Percentiles rank a stretch among this genome's conserved stretches.
Conservation (phyloP, 495 filamentous ascomycete species). For the Aspergillus conjunctus region DNA sequence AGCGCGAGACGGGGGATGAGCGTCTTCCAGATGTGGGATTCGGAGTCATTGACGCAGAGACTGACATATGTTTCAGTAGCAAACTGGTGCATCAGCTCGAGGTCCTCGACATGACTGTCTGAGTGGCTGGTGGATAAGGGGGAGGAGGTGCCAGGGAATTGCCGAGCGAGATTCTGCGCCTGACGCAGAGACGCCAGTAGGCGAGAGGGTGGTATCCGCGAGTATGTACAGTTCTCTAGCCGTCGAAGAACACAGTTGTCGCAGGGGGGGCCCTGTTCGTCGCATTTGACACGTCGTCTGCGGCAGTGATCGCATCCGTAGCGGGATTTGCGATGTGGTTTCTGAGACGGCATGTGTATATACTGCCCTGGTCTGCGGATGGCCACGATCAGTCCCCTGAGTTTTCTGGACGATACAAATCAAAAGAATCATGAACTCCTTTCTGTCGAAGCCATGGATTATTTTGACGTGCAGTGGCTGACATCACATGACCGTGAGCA, state of each 20-base stretch:
- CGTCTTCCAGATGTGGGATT: slow-evolving; percentile 30
- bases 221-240: slow-evolving; percentile 29
- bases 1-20: slow-evolving; percentile 47
- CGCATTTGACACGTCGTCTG: slow-evolving; percentile 48
- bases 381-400: too few relatives aligned
- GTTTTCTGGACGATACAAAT: not conserved
- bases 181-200: slow-evolving; percentile 12
- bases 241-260: slow-evolving; percentile 31
- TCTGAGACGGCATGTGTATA: slow-evolving; percentile 13
- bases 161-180: too few relatives aligned
- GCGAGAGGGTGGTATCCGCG: slow-evolving; percentile 21
- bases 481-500: too few relatives aligned
- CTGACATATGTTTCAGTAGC: slow-evolving; percentile 29
- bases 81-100: slow-evolving; percentile 34
- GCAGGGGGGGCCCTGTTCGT: slow-evolving; percentile 34
- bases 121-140: not conserved
- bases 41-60: slow-evolving; percentile 28
- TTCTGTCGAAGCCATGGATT: too few relatives aligned
- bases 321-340: slow-evolving; percentile 50
- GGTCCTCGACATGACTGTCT: slow-evolving; percentile 12
- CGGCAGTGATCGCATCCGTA: slow-evolving; percentile 54
- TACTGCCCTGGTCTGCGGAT: not conserved
- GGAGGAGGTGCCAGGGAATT: not conserved
- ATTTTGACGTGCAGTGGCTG: too few relatives aligned
- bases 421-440: not conserved